phyloP scores from a whole-genome alignment of 2,329 filamentous ascomycete species.

The Beauveria rudraprayagi region DNA sequence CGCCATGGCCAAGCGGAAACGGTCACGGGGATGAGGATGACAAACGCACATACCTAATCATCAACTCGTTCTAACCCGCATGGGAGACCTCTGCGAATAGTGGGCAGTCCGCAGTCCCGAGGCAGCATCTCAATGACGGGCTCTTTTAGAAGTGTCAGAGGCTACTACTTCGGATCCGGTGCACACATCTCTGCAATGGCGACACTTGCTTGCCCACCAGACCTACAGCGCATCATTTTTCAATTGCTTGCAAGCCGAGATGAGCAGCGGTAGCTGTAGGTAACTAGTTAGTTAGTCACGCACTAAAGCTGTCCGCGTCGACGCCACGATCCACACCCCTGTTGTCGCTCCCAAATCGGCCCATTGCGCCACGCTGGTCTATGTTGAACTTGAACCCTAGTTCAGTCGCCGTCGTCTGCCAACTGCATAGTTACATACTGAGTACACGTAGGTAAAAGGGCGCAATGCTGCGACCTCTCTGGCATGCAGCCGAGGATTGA shows the following conservation, averaged over 20 bases:
- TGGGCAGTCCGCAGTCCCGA: background rate
- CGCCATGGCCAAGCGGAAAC: background rate
- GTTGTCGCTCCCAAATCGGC: conserved; percentile 8
- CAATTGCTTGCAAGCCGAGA: background rate
- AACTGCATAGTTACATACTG: background rate
- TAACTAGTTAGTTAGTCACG: background rate
- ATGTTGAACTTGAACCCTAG: background rate
- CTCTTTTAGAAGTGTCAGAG: background rate
- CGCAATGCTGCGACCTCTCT: background rate
- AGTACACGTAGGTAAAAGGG: background rate
- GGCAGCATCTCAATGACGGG: background rate
- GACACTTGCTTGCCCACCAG: no score
- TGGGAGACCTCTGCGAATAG: conserved; percentile 1
- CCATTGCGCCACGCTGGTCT: background rate
- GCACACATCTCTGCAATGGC: background rate
- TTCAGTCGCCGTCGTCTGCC: background rate
- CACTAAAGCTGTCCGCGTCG: background rate
- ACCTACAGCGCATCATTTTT: no score
- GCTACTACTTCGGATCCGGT: background rate
- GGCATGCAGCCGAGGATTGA: background rate
- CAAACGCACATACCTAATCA: background rate
- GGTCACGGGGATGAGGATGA: background rate
- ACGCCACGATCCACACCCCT: conserved; percentile 9
- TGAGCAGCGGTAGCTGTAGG: background rate
- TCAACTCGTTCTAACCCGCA: background rate